phyloP scores from a whole-genome alignment of 2,329 filamentous ascomycete genomes.

The Aureobasidium sp. region DNA sequence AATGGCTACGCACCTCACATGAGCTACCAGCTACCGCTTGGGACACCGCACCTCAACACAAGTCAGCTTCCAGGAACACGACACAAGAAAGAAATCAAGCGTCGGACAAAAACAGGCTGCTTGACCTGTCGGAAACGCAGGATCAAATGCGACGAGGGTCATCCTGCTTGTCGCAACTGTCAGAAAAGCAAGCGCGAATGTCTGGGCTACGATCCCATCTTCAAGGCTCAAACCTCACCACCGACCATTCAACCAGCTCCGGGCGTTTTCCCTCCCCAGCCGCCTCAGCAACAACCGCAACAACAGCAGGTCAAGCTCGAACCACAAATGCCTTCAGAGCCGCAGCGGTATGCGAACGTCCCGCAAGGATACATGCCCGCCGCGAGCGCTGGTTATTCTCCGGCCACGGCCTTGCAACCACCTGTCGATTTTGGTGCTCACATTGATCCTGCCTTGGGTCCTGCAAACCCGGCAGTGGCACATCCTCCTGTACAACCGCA shows the following conservation, averaged over 20 bases:
- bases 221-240: constrained; percentile 64
- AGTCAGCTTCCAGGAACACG: constrained; percentile 52
- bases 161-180: constrained; percentile 79
- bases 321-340: constrained; percentile 24
- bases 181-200: constrained; percentile 84
- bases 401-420: constrained; percentile 9
- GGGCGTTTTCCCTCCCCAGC: constrained; percentile 27
- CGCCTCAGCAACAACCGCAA: constrained; percentile 21
- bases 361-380: constrained; percentile 38
- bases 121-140: constrained; percentile 87
- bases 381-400: constrained; percentile 22
- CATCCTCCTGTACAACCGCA: constrained; percentile 23
- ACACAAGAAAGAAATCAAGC: constrained; percentile 67
- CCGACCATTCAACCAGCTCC: constrained; percentile 65
- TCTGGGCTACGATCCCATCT: constrained; percentile 78
- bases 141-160: constrained; percentile 93
- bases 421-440: constrained; percentile 14
- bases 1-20: constrained; percentile 27
- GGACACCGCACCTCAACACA: constrained; percentile 30
- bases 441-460: constrained; percentile 23
- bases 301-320: constrained; percentile 22
- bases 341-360: constrained; percentile 25
- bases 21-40: constrained; percentile 50
- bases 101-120: constrained; percentile 61
- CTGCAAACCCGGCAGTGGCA: constrained; percentile 26